These are phyloP conservation scores for Bondarzewia mesenterica DNA, from an alignment of 1,284 basidiomycete species.

Conservation along the genomic window DNA sequence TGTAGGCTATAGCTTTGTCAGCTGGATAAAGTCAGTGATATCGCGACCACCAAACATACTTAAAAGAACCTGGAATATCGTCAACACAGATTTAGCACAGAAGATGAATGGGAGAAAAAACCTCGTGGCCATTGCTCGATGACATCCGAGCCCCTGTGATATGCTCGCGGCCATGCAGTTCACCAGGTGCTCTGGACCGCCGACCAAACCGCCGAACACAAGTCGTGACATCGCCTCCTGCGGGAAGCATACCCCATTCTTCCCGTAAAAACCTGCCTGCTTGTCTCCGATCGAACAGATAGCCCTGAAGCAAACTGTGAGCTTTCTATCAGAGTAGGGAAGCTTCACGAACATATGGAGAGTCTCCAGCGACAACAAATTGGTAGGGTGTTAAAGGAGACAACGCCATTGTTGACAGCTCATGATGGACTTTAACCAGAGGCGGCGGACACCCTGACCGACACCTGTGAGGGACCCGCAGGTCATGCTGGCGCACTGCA, in stretches of 20 bases:
- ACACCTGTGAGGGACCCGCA: conserved; percentile 66
- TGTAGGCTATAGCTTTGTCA: conserved; percentile 48
- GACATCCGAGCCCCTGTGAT: conserved; percentile 80
- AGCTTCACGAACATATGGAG: conserved; percentile 46
- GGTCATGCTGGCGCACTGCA: conserved; percentile 81
- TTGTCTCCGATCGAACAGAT: conserved; percentile 84
- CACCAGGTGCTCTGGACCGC: conserved; percentile 25
- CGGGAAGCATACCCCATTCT: conserved; percentile 65
- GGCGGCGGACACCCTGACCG: conserved; percentile 55
- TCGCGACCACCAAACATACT: conserved; percentile 27
- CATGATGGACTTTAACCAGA: conserved; percentile 50
- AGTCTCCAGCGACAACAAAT: conserved; percentile 68
- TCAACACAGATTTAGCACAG: background rate
- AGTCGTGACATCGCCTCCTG: conserved; percentile 48
- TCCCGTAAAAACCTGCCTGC: conserved; percentile 52
- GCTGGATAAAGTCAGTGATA: background rate
- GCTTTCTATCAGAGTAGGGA: background rate
- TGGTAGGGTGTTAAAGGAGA: conserved; percentile 68
- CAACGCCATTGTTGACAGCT: conserved; percentile 56
- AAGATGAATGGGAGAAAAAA: conserved; percentile 25
- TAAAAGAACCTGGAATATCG: conserved; percentile 36
- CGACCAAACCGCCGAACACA: conserved; percentile 85
- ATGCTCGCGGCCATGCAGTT: conserved; percentile 42
- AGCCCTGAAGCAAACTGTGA: conserved; percentile 46
- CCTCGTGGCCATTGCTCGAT: conserved; percentile 71